These are phyloP conservation scores for Suhomyces faveliae DNA, from an alignment of 805 yeast genomes.

Conservation along the genomic window DNA sequence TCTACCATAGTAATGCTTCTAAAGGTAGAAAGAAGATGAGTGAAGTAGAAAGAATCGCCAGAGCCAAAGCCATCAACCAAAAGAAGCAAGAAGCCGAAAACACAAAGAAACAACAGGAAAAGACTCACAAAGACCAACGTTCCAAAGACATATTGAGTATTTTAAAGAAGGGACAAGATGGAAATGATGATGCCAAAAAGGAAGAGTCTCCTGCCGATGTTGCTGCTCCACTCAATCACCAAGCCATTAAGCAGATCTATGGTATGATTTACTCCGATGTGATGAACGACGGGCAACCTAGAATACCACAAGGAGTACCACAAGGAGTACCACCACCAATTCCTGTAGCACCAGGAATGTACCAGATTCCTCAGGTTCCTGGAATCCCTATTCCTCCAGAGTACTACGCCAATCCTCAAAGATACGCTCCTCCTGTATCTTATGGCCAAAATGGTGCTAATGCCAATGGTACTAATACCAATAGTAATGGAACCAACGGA, in stretches of 20 bases:
- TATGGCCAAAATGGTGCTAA: conserved; percentile 15
- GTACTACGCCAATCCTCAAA: background rate
- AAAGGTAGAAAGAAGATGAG: conserved; percentile 31
- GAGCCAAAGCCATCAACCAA: conserved; percentile 8
- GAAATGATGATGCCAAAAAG: conserved; percentile 4
- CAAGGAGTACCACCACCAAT: conserved; percentile 4
- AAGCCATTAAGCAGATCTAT: conserved; percentile 41
- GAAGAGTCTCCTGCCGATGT: conserved; percentile 11
- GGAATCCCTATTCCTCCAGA: conserved; percentile 34
- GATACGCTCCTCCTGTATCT: conserved; percentile 23
- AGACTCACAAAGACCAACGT: conserved; percentile 20
- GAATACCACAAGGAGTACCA: conserved; percentile 8
- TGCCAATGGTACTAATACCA: background rate
- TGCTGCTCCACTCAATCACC: conserved; percentile 18
- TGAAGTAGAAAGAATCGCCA: conserved; percentile 18
- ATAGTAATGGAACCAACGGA: conserved; percentile 14
- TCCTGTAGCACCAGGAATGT: conserved; percentile 5
- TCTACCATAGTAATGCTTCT: conserved; percentile 71
- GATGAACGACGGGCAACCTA: conserved; percentile 36
- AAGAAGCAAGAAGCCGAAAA: conserved; percentile 9
- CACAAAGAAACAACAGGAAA: conserved; percentile 7
- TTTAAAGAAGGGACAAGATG: conserved; percentile 21
- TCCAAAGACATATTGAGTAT: conserved; percentile 32
- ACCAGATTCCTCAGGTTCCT: conserved; percentile 29
- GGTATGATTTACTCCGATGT: conserved; percentile 44